Base-by-base conservation (phyloP, 2,329 filamentous ascomycete genomes). In the Apiospora marii region DNA sequence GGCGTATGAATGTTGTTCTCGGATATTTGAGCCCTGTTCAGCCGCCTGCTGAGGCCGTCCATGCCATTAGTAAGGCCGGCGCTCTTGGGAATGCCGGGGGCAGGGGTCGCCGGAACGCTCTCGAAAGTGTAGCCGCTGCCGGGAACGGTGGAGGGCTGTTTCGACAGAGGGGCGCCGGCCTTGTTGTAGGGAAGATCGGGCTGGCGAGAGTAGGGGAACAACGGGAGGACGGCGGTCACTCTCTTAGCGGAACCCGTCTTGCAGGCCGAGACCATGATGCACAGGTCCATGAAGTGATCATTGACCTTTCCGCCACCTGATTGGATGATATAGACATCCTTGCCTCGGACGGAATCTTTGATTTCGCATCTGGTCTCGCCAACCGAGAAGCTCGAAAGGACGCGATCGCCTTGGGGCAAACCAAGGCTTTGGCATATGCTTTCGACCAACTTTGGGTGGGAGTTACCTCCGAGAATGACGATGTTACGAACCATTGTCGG, bases 251-350 rank as follows among this genome's bases (percentile, higher is more conserved):
- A 98, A 77, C 95, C 95, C 22, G 93, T 91, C 85, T 98, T 97
- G 90, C 96, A 98, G 74, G 96, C 96, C n/a, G 94, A 97, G 78
- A 98, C 96, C 85, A 96, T 98, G 85, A 98, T 98, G 83, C 97
- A 93, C 69, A 98, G 91, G 81, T 99, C 96, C 86, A 99, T 93
- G 76, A 99, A 91, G 85, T 97, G 92, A 84, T 99, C 96, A 82
- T 99, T 99, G 85, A 98, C 94, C 79, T 93, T 93, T 75, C 94
- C 95, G 78, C 94, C 94, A 77, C 94, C 95, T 53, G 94, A 96
- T 84, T 98, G 96, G 79, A 99, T 95, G 81, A 98, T 98, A 85
- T 97, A 99, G 82, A 98, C 96, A 90, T 99, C 96, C 84, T 99
- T 99, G 78, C 94, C 96, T 78, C 96, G 93, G 70, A 99, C 96